Evolutionary conservation across 768 basidiomycete species (phyloP).

Genomic region (Lactarius deliciosus): DNA sequence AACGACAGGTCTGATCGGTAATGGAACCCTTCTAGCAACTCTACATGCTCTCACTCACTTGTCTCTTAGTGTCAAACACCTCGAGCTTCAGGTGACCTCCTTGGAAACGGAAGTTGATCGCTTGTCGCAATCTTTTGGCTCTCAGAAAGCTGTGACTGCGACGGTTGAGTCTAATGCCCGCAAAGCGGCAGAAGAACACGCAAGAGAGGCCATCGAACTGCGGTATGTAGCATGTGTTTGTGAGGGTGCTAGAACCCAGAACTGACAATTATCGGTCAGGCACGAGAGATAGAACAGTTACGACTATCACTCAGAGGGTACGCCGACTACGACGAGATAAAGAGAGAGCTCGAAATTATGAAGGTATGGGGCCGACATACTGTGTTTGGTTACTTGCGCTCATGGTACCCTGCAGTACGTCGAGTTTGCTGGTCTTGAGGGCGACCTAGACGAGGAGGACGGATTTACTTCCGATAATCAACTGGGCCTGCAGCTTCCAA

Average conservation of each 20-base stretch:
- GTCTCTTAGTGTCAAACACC: slow-evolving; percentile 56
- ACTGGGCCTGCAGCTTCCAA: slow-evolving; percentile 68
- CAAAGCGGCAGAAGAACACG: slow-evolving; percentile 59
- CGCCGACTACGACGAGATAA: slow-evolving; percentile 93
- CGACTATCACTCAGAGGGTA: slow-evolving; percentile 69
- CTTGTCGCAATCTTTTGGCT: slow-evolving; percentile 63
- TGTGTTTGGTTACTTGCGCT: not conserved
- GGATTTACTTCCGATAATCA: slow-evolving; percentile 38
- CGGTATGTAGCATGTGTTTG: slow-evolving; percentile 37
- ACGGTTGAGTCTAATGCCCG: slow-evolving; percentile 48
- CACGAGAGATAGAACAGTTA: slow-evolving; percentile 64
- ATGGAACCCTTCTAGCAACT: slow-evolving; percentile 12
- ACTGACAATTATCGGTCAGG: slow-evolving; percentile 38
- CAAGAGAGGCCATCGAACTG: slow-evolving; percentile 59
- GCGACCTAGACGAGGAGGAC: slow-evolving; percentile 62
- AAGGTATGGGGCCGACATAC: slow-evolving; percentile 56
- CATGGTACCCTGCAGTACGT: slow-evolving; percentile 64
- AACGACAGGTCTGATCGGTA: slow-evolving; percentile 69
- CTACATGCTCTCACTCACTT: slow-evolving; percentile 5
- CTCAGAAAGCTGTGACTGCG: slow-evolving; percentile 51
- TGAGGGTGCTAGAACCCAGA: slow-evolving; percentile 3
- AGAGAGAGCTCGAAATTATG: slow-evolving; percentile 97
- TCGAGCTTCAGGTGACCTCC: slow-evolving; percentile 72
- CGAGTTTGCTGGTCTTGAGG: slow-evolving; percentile 89
- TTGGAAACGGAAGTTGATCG: slow-evolving; percentile 76